A percentile compares a stretch with the other conserved stretches of the same genome.
phyloP scores from a whole-genome alignment of 192 early-diverging fungal species.

The Coemansia sp. region DNA sequence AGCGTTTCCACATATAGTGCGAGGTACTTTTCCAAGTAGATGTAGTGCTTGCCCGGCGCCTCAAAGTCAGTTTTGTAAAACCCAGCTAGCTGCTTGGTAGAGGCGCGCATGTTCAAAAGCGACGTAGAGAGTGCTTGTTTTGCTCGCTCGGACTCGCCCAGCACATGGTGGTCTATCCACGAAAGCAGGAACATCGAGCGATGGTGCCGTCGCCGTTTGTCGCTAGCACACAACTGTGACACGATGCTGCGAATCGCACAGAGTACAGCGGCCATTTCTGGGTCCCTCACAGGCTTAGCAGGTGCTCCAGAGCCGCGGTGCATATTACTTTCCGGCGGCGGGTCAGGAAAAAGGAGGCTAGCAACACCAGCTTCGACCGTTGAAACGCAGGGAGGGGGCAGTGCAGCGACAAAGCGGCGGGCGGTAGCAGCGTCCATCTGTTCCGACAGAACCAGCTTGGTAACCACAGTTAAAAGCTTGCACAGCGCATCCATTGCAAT shows the following conservation, averaged over 20 bases:
- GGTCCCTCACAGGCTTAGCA: neutral
- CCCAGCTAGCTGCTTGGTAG: conserved; percentile 40
- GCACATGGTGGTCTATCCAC: conserved; percentile 38
- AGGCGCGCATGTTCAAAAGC: conserved; percentile 39
- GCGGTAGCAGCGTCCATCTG: conserved; percentile 15
- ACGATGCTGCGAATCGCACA: conserved; percentile 16
- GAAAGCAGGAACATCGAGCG: conserved; percentile 33
- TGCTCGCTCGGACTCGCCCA: conserved; percentile 23
- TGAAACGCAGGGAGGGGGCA: conserved; percentile 15
- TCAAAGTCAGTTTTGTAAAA: conserved; percentile 54
- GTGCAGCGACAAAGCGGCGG: conserved; percentile 24
- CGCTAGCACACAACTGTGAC: conserved; percentile 25
- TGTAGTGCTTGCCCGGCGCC: conserved; percentile 46
- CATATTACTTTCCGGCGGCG: neutral
- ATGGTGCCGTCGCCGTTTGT: conserved; percentile 47
- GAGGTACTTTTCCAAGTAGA: conserved; percentile 51
- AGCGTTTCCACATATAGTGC: conserved; percentile 33
- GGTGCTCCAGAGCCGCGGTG: neutral
- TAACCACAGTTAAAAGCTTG: conserved; percentile 34
- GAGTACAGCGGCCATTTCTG: neutral
- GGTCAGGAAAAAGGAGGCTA: neutral
- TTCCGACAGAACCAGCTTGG: conserved; percentile 21
- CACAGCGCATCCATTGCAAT: conserved; percentile 24
- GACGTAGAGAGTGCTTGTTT: conserved; percentile 31
- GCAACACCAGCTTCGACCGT: neutral